Evolutionary conservation across 495 filamentous ascomycete genomes (phyloP).

Genomic region (Hypoxylon fragiforme): DNA sequence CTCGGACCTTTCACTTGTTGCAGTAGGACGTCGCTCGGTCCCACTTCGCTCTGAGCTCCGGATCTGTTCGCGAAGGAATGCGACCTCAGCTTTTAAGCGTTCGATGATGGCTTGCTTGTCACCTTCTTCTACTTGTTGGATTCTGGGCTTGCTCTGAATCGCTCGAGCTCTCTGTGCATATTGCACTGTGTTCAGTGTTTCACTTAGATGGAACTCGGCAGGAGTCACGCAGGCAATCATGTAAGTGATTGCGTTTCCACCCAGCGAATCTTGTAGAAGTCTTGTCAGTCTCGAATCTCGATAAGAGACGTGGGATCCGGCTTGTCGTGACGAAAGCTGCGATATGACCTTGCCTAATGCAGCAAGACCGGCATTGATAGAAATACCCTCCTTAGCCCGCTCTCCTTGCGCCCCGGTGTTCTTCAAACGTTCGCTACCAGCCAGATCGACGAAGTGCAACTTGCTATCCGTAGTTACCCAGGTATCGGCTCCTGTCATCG

Average conservation of each 20-base stretch:
- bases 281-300: constrained; percentile 96
- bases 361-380: constrained; percentile 95
- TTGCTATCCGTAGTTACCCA: constrained; percentile 94
- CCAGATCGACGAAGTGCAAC: constrained; percentile 97
- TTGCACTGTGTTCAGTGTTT: constrained; percentile 95
- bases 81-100: constrained; percentile 88
- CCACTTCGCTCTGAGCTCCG: constrained; percentile 66
- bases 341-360: constrained; percentile 98
- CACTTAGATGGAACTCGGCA: constrained; percentile 94
- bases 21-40: constrained; percentile 58
- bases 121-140: constrained; percentile 91
- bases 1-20: constrained; percentile 71
- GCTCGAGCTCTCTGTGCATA: constrained; percentile 95
- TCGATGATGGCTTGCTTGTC: constrained; percentile 96
- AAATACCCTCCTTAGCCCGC: constrained; percentile 94
- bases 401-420: constrained; percentile 96
- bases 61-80: constrained; percentile 93
- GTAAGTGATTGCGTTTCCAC: constrained; percentile 96
- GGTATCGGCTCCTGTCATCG: constrained; percentile 66
- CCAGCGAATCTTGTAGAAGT: constrained; percentile 95
- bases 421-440: constrained; percentile 95
- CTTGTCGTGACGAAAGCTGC: constrained; percentile 86
- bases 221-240: constrained; percentile 99
- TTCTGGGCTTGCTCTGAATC: constrained; percentile 96
- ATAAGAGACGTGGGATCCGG: constrained; percentile 94